Evolutionary conservation across 768 basidiomycete genomes (phyloP), one percentile per base, ranked within the genome.

Genomic region (Auriculariales sp.): DNA sequence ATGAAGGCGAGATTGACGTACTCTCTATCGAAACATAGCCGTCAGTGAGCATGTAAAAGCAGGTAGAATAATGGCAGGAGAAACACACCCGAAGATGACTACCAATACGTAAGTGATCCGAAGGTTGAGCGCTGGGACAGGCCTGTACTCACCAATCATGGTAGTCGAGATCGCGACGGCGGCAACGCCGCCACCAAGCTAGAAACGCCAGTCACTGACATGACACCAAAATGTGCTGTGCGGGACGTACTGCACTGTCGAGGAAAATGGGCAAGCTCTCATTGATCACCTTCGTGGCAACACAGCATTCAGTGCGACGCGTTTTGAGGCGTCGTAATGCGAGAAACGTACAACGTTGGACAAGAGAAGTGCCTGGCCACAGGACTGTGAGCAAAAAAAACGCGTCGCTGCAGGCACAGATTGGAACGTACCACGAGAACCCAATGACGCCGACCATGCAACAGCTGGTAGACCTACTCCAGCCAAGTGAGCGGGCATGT

Each of bases 381-480:
- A 42, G 9, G 46, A 49, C 24, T n/a, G 25, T 17, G 6, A 22
- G 34, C 27, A 33, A 19, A 9, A 3, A 27, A 22, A 7, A n/a
- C 33, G 4, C 28, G 5, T 52, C 19, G 6, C 42, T 33, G 19
- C 31, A 35, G 17, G 35, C 32, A 14, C 39, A 39, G 71, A 5
- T 14, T 32, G 31, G 15, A 48, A 61, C 68, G 28, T 59, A 90
- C 92, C 47, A 95, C 93, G 7, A 98, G 75, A 11, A 97, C 90
- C 94, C 94, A 92, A 63, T 92, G 89, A 3, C 88, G 75, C 0
- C 87, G 84, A 54, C 70, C 74, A 31, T 68, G 62, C 72, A 72
- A 61, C 25, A 72, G 55, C 46, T 56, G n/a, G n/a, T n/a, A 78
- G 59, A 2, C 79, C 78, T 68, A 46, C 7, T n/a, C n/a, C n/a